Evolutionary conservation across 352 stramenopile species (phyloP).

Genomic region (Pythium utonaiense): DNA sequence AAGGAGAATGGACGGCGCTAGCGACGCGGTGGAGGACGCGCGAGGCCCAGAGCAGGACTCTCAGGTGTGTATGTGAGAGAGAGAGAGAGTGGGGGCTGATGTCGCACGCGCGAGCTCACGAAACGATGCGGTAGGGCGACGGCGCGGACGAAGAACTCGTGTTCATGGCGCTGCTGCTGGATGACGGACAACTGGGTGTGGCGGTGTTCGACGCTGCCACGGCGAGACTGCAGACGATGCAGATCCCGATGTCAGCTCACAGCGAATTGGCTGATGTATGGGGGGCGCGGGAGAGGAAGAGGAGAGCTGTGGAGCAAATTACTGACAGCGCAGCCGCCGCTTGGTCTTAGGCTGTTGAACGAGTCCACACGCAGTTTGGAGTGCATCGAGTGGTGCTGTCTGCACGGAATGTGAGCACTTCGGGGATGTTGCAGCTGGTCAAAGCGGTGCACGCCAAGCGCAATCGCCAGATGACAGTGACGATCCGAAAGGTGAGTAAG

Average conservation of each 20-base stretch:
- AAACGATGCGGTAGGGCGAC: conserved; percentile 16
- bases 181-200: conserved; percentile 60
- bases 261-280: conserved; percentile 49
- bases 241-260: conserved; percentile 36
- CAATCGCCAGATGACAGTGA: conserved; percentile 45
- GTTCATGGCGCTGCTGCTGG: conserved; percentile 69
- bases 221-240: conserved; percentile 62
- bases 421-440: conserved; percentile 62
- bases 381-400: conserved; percentile 66
- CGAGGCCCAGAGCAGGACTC: neutral
- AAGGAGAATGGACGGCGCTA: neutral
- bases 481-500: conserved; percentile 60
- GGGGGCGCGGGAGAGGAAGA: neutral
- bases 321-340: neutral
- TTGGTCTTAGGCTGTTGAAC: conserved; percentile 45
- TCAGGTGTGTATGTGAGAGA: neutral
- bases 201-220: conserved; percentile 72
- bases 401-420: conserved; percentile 55
- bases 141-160: conserved; percentile 50
- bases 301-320: neutral
- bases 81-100: neutral
- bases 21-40: neutral
- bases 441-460: conserved; percentile 54
- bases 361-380: conserved; percentile 67
- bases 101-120: neutral